Evolutionary conservation across 768 basidiomycete genomes (phyloP).

Genomic region (Naganishia vaughanmartiniae): DNA sequence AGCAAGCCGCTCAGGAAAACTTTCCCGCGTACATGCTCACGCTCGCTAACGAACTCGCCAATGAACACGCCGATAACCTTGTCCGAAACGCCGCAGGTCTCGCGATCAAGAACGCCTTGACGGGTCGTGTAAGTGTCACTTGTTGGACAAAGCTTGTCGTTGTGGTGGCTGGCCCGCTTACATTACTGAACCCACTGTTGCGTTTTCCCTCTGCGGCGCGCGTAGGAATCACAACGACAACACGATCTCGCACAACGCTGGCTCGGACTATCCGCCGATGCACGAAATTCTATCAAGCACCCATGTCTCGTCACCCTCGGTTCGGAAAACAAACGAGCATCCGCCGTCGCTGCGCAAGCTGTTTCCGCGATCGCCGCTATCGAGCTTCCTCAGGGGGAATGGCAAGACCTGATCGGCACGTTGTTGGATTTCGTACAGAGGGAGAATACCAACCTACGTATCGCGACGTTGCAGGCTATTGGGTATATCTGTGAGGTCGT

Average conservation of each 20-base stretch:
- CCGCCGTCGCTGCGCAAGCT: slow-evolving; percentile 85
- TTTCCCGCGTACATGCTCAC: slow-evolving; percentile 90
- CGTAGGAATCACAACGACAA: slow-evolving; percentile 46
- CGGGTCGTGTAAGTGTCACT: slow-evolving; percentile 69
- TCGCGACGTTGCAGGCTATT: slow-evolving; percentile 88
- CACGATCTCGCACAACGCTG: slow-evolving; percentile 74
- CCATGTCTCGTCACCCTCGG: slow-evolving; percentile 68
- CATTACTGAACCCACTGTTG: slow-evolving; percentile 28
- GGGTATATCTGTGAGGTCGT: slow-evolving; percentile 96
- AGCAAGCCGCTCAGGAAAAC: slow-evolving; percentile 79
- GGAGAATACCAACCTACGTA: slow-evolving; percentile 62
- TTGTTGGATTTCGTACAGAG: slow-evolving; percentile 79
- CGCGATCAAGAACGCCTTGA: slow-evolving; percentile 90
- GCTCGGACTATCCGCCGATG: slow-evolving; percentile 70
- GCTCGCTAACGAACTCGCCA: slow-evolving; percentile 78
- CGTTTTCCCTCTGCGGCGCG: slow-evolving; percentile 69
- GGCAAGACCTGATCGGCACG: slow-evolving; percentile 84
- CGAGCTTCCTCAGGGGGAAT: slow-evolving; percentile 81
- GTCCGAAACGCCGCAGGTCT: slow-evolving; percentile 93
- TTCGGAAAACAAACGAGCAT: slow-evolving; percentile 68
- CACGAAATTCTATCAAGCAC: slow-evolving; percentile 69
- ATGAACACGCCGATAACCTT: slow-evolving; percentile 67
- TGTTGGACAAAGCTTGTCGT: slow-evolving; percentile 13
- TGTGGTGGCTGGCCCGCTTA: slow-evolving; percentile 22
- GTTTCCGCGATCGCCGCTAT: slow-evolving; percentile 90